phyloP scores from a whole-genome alignment of 257 asterid genomes.

The Ophiorrhiza pumila region DNA sequence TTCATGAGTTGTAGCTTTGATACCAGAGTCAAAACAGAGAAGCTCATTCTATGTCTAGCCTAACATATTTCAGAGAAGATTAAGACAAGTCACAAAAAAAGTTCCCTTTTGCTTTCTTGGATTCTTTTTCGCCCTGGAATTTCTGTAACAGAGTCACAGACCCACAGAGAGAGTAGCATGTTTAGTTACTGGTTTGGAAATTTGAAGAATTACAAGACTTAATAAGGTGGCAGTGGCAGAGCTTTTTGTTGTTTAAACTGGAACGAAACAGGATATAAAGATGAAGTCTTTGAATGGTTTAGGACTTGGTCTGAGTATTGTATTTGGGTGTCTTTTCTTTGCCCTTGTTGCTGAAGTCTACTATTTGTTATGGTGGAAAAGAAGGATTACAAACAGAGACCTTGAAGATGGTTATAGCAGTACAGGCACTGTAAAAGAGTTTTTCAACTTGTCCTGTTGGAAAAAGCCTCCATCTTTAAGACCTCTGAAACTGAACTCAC shows the following conservation, averaged over 20 bases:
- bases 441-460: slow-evolving; percentile 30
- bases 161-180: too few species aligned
- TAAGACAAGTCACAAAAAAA: slow-evolving; percentile 13
- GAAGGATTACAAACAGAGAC: slow-evolving; percentile 27
- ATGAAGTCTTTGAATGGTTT: slow-evolving; percentile 60
- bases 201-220: slow-evolving; percentile 5
- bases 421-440: slow-evolving; percentile 19
- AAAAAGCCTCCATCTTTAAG: slow-evolving; percentile 32
- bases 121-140: background rate
- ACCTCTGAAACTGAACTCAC: slow-evolving; percentile 22
- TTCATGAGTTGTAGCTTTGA: slow-evolving; percentile 7
- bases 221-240: slow-evolving; percentile 16
- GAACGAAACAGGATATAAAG: slow-evolving; percentile 15
- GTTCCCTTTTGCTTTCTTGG: slow-evolving; percentile 1
- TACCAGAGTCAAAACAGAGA: too few species aligned
- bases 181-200: slow-evolving; percentile 2
- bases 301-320: slow-evolving; percentile 58
- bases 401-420: slow-evolving; percentile 31
- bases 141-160: background rate
- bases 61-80: slow-evolving; percentile 10
- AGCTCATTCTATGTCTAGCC: background rate
- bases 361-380: slow-evolving; percentile 70
- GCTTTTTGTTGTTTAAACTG: background rate
- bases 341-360: slow-evolving; percentile 64
- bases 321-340: slow-evolving; percentile 57